Evolutionary conservation across 768 basidiomycete genomes (phyloP).

Genomic region (Scleroderma citrinum): DNA sequence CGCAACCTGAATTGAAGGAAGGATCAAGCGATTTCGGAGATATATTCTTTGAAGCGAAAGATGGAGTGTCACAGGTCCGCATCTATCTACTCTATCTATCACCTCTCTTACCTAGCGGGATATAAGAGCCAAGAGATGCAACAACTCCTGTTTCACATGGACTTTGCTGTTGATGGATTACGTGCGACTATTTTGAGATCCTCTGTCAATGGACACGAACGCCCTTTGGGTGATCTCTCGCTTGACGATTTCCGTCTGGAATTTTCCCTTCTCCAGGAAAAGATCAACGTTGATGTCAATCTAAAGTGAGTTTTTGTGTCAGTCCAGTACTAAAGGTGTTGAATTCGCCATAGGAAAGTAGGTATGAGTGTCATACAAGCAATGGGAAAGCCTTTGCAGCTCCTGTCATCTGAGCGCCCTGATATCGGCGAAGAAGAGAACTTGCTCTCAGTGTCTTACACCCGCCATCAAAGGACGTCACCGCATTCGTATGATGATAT

Average conservation of each 20-base stretch:
- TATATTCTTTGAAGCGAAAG: slow-evolving; percentile 68
- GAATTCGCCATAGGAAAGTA: slow-evolving; percentile 48
- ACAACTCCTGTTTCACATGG: slow-evolving; percentile 72
- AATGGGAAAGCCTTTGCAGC: slow-evolving; percentile 45
- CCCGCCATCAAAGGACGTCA: slow-evolving; percentile 73
- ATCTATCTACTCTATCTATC: not conserved
- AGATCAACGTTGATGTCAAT: slow-evolving; percentile 81
- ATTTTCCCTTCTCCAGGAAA: slow-evolving; percentile 73
- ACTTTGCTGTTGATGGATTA: slow-evolving; percentile 82
- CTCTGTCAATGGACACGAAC: slow-evolving; percentile 54
- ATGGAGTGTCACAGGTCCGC: slow-evolving; percentile 49
- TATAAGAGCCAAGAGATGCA: slow-evolving; percentile 32
- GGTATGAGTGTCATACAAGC: slow-evolving; percentile 68
- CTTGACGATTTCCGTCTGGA: slow-evolving; percentile 73
- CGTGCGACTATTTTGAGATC: slow-evolving; percentile 76
- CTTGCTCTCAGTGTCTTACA: slow-evolving; percentile 74
- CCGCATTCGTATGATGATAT: slow-evolving; percentile 90
- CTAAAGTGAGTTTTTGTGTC: slow-evolving; percentile 48
- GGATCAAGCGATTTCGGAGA: slow-evolving; percentile 42
- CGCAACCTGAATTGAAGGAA: slow-evolving; percentile 40
- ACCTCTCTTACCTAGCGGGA: slow-evolving; percentile 3
- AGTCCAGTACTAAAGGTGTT: not conserved
- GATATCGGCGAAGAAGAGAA: slow-evolving; percentile 45
- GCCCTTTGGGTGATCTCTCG: slow-evolving; percentile 68
- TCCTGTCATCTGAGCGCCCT: slow-evolving; percentile 56